These are phyloP conservation scores for Rutstroemia sp. DNA, from an alignment of 2,329 filamentous ascomycete genomes.

Conservation along the genomic window DNA sequence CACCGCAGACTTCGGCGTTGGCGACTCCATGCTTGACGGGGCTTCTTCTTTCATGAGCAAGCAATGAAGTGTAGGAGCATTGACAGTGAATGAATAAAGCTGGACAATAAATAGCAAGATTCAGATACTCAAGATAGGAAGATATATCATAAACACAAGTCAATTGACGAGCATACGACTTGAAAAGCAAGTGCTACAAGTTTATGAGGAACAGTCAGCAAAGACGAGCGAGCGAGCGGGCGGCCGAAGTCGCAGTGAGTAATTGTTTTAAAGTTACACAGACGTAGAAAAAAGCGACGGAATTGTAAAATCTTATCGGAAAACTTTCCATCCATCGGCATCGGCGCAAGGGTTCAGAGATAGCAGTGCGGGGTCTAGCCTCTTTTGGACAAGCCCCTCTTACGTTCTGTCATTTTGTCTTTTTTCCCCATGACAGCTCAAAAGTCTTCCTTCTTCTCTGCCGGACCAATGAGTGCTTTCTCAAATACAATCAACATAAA, in stretches of 20 bases:
- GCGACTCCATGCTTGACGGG: not conserved
- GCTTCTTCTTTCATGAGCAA: not conserved
- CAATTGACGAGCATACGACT: too few relatives aligned
- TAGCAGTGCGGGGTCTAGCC: too few relatives aligned
- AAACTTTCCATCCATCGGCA: not conserved
- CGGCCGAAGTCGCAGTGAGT: not conserved
- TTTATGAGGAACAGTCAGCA: not conserved
- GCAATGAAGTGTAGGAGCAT: not conserved
- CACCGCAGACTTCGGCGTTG: not conserved
- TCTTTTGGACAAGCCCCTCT: not conserved
- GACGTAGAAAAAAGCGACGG: not conserved
- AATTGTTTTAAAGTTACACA: too few relatives aligned
- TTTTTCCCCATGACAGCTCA: too few relatives aligned
- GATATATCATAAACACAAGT: too few relatives aligned
- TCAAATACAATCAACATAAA: too few relatives aligned
- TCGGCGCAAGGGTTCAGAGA: not conserved
- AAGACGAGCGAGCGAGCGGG: not conserved
- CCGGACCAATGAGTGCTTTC: too few relatives aligned
- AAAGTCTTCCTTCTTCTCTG: too few relatives aligned
- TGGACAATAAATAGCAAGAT: not conserved
- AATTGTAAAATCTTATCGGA: not conserved
- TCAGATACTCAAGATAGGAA: not conserved
- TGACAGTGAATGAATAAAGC: not conserved
- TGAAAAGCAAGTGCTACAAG: not conserved
- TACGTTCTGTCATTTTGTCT: not conserved